These are phyloP conservation scores for Tanacetum coccineum DNA, from an alignment of 129 eudicot species.

Conservation along the genomic window DNA sequence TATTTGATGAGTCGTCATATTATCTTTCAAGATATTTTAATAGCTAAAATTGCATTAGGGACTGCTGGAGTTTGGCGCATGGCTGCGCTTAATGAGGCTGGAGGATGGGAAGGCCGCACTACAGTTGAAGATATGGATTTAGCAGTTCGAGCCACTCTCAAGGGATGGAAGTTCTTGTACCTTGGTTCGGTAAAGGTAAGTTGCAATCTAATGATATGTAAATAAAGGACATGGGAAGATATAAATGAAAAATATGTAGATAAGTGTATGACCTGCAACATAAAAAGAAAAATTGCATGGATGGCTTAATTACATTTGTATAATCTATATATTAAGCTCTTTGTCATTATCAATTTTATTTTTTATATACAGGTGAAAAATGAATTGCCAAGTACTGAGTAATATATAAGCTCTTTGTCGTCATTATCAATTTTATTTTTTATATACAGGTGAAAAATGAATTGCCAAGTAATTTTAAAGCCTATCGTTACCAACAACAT, in stretches of 20 bases:
- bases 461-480: slow-evolving; percentile 46
- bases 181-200: slow-evolving; percentile 38
- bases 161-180: slow-evolving; percentile 47
- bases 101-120: slow-evolving; percentile 52
- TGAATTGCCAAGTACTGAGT: slow-evolving; percentile 50
- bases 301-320: neutral
- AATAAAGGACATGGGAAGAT: neutral
- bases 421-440: slow-evolving; percentile 2
- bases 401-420: neutral
- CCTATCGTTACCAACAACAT: slow-evolving; percentile 48
- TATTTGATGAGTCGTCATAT: too few species aligned
- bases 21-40: too few species aligned
- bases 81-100: slow-evolving; percentile 39
- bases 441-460: slow-evolving; percentile 39
- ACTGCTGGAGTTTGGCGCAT: slow-evolving; percentile 42
- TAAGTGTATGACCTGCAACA: neutral
- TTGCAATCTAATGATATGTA: neutral
- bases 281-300: neutral
- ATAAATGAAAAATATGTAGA: too few species aligned
- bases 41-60: slow-evolving; percentile 6
- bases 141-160: slow-evolving; percentile 30
- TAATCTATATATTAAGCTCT: neutral
- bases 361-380: slow-evolving; percentile 32
- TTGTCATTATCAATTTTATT: slow-evolving; percentile 1
- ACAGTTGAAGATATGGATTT: slow-evolving; percentile 52